Evolutionary conservation across 108 stramenopile genomes (phyloP), one percentile per base, ranked within the genome.

Genomic region (Cyclostephanos invisitatus): DNA sequence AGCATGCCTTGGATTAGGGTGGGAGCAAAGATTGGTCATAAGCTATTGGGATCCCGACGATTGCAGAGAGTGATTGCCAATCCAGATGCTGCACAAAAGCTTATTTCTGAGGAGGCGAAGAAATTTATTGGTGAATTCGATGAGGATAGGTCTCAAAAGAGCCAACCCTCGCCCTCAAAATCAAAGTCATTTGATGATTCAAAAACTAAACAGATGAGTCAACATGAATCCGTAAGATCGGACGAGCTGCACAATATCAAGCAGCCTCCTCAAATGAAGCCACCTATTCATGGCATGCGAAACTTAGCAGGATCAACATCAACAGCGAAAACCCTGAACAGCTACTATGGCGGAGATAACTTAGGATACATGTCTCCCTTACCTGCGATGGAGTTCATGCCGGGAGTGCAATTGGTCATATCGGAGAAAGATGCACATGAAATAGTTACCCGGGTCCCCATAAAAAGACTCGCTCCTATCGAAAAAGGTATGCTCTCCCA

Each of bases 201-300:
- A 28, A 24, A 38, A 47, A 27, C 63, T 9, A n/a, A 5, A 6
- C 54, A 77, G 24, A 14, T 29, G 35, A 25, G 35, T 14, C 10
- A 47, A 9, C 2, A 40, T n/a, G 3, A 12, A 28, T 78, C 72
- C 2, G 46, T 82, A 78, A 72, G 78, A 49, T 61, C 55, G n/a
- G 44, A 55, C 5, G 68, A 81, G 21, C 55, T 12, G 11, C 18
- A 44, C 21, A 68, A 63, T 61, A 59, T 37, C 61, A 77, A 57
- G 22, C 70, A 35, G 20, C 92, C 92, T 29, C 82, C 88, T 17
- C 89, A 93, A 46, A 46, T 46, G 44, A 46, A 46, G 14, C 44
- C 44, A 15, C 92, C 92, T 22, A 81, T 93, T 25, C 90, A 93
- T 66, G 59, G 84, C 1, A 88, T 93, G 90, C 91, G 92, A 89